Evolutionary conservation across 169 alveolate species (phyloP), one percentile per base, ranked within the genome.

Genomic region (Blepharisma undulans): DNA sequence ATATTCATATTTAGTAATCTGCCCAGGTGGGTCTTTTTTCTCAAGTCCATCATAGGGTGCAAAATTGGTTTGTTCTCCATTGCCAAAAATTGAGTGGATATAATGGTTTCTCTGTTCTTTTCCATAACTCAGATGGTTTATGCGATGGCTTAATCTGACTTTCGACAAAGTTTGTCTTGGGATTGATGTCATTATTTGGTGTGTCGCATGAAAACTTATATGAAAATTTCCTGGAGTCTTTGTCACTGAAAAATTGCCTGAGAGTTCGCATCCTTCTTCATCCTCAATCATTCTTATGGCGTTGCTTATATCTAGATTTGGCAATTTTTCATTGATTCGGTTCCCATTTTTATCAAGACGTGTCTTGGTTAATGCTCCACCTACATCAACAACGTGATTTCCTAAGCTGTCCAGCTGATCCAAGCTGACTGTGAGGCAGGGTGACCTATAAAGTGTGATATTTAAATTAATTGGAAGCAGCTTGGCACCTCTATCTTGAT

Each of bases 171-270:
- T 22, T n/a, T 77, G 72, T n/a, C 82, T 6, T 8, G 76, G 86
- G 66, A 72, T 32, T 34, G n/a, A 10, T 27, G 32, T 36, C 18
- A 76, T 19, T 29, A 84, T 25, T 14, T 87, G 34, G 21, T 74
- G 32, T 4, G 85, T 88, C 21, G 36, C 87, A 90, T 97, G 98
- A 22, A 97, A 91, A 25, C 98, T 94, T 7, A 97, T 94, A 86
- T 97, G 98, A 92, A 97, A 96, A 91, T 97, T 96, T 60, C 99
- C 99, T 72, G 98, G 98, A 0, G 96, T 96, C 94, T 96, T 94
- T 90, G 94, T 94, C 21, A 97, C 95, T 21, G 84, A 27, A 87
- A 97, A 95, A 76, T 89, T 91, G n/a, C 99, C 99, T 32, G 91
- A 74, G 34, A 97, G 84, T 72, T 94, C 87, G 93, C 99, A 97